Base-by-base conservation (phyloP, 331 rosid species). In the Quercus lobata region DNA sequence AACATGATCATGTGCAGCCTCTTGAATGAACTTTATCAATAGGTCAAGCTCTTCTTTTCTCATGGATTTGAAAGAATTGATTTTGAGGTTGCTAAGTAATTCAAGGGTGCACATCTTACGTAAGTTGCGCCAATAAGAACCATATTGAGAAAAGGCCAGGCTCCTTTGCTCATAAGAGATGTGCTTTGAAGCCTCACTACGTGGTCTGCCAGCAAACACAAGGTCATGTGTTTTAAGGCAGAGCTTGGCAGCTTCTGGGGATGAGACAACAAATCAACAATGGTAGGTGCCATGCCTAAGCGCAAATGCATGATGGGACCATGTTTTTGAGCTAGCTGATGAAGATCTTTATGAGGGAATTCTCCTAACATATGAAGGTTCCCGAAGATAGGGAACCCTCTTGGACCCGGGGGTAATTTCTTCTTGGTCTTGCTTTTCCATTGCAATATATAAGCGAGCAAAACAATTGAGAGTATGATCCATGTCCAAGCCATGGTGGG, bases 101-200 rank as follows among this genome's bases (percentile, higher is more conserved):
- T 89, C 91, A 7, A 83, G 79, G 2, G 90, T 90, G 84, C 93
- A 90, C 90, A 90, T 86, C 76, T 89, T 92, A 0, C 93, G 86
- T 52, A 82, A 80, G 72, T 85, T 79, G 19, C 94, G 92, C 97
- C 94, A 88, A 57, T 90, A 90, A 2, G 92, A 10, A 34, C 93
- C 92, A 3, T 86, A 92, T 52, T 58, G 69, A n/a, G 70, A 49
- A 22, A 86, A 88, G 61, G 68, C 35, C 12, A 92, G 1, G 71
- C 56, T 71, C 44, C 69, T 88, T 16, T 85, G 90, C 1, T 73
- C 89, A 66, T 86, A 92, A 35, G 87, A 52, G 0, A 90, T 78
- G 77, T 75, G 6, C 76, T 88, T 86, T 17, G 84, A 22, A 8
- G 90, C 83, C 32, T 82, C 80, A 5, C 1, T 14, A 5, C 81